A percentile compares a stretch with the other conserved stretches of the same genome.
These are phyloP conservation scores for Pleurotus citrinopileatus DNA, from an alignment of 768 basidiomycete species.

Conservation along the genomic window DNA sequence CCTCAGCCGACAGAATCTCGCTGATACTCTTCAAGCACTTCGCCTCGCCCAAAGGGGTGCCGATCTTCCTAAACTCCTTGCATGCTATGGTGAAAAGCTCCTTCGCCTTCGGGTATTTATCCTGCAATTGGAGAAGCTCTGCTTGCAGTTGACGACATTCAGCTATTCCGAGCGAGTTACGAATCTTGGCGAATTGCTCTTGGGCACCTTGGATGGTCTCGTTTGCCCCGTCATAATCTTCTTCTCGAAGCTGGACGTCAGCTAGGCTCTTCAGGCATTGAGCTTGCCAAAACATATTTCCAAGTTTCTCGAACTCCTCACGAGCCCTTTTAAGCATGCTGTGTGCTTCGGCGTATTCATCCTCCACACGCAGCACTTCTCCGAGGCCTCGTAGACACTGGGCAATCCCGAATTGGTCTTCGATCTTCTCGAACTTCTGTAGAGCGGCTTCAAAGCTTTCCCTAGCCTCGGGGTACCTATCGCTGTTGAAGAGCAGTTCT, in stretches of 20 bases:
- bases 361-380: constrained; percentile 4
- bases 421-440: constrained; percentile 1
- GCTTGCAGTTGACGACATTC: constrained; percentile 8
- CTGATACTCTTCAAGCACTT: constrained; percentile 3
- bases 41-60: neutral
- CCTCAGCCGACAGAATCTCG: constrained; percentile 2
- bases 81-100: constrained; percentile 4
- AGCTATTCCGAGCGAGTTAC: neutral
- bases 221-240: constrained; percentile 9
- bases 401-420: constrained; percentile 2
- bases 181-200: constrained; percentile 3
- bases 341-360: neutral
- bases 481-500: neutral
- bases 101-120: constrained; percentile 7
- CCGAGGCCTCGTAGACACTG: constrained; percentile 8
- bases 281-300: constrained; percentile 11
- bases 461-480: constrained; percentile 7
- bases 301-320: constrained; percentile 2
- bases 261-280: constrained; percentile 12
- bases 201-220: constrained; percentile 10
- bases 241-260: constrained; percentile 6
- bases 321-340: neutral
- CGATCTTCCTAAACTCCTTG: constrained; percentile 9
- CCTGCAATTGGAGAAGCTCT: constrained; percentile 2
- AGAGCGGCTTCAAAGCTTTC: neutral